These are phyloP conservation scores for Magnaporthales sp. DNA, from an alignment of 2,329 filamentous ascomycete species.

Conservation along the genomic window DNA sequence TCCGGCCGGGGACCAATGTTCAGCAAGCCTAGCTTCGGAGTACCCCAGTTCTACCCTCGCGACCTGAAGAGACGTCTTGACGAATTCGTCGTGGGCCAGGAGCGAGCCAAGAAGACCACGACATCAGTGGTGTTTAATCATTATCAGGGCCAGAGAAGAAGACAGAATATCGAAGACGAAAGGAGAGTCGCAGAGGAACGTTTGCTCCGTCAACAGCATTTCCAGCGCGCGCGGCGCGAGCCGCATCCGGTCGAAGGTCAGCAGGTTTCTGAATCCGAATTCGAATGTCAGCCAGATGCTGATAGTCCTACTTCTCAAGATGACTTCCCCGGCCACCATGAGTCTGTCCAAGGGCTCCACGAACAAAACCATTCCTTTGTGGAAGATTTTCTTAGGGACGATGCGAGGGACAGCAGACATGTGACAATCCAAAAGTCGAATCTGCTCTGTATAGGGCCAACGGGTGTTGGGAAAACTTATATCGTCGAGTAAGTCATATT, in stretches of 20 bases:
- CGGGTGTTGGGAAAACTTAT: slow-evolving; percentile 92
- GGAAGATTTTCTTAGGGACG: neutral
- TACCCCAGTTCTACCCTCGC: slow-evolving; percentile 55
- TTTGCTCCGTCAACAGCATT: slow-evolving; percentile 59
- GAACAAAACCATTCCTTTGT: slow-evolving; percentile 14
- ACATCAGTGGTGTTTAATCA: slow-evolving; percentile 95
- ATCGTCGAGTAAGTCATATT: slow-evolving; percentile 59
- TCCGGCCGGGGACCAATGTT: slow-evolving; percentile 52
- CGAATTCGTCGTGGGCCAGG: slow-evolving; percentile 93
- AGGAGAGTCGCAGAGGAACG: slow-evolving; percentile 52
- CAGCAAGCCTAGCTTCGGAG: slow-evolving; percentile 45
- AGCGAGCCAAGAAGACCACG: slow-evolving; percentile 87
- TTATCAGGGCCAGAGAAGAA: slow-evolving; percentile 77
- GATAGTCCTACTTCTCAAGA: slow-evolving; percentile 33
- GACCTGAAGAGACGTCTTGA: slow-evolving; percentile 85
- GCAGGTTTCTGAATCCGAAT: slow-evolving; percentile 18
- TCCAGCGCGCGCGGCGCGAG: slow-evolving; percentile 55
- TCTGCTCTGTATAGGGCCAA: slow-evolving; percentile 80
- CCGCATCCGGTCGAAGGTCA: slow-evolving; percentile 73
- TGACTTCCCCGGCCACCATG: slow-evolving; percentile 44
- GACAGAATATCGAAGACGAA: slow-evolving; percentile 67
- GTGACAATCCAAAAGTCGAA: slow-evolving; percentile 94
- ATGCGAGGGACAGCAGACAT: slow-evolving; percentile 14
- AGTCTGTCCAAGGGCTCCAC: slow-evolving; percentile 34
- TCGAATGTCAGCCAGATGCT: slow-evolving; percentile 17